Evolutionary conservation across 208 protist species (phyloP).

Genomic region (Novymonas esmeraldas): DNA sequence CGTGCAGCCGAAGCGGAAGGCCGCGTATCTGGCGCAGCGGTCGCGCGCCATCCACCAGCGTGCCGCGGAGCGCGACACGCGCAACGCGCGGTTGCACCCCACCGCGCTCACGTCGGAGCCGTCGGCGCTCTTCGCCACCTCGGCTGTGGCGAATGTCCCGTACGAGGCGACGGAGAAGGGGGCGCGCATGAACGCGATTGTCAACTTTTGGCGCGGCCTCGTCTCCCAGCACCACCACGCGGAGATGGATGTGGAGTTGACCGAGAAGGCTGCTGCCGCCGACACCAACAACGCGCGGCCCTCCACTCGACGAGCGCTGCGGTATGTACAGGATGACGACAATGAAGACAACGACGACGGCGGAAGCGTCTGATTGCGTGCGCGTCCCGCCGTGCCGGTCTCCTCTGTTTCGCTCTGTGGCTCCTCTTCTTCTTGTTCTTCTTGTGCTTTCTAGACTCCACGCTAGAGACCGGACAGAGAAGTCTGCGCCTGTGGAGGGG

Average conservation of each 20-base stretch:
- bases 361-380: neutral
- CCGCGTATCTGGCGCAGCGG: slow-evolving; percentile 14
- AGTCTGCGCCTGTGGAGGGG: too few species aligned
- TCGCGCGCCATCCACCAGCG: slow-evolving; percentile 18
- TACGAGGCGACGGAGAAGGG: slow-evolving; percentile 35
- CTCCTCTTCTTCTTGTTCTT: too few species aligned
- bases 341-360: neutral
- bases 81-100: slow-evolving; percentile 28
- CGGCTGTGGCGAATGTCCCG: slow-evolving; percentile 4
- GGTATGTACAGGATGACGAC: slow-evolving; percentile 14
- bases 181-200: slow-evolving; percentile 52
- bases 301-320: slow-evolving; percentile 3
- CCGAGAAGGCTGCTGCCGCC: neutral
- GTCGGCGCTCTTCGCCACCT: neutral
- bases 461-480: too few species aligned
- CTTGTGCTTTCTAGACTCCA: too few species aligned
- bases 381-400: neutral
- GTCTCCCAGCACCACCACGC: slow-evolving; percentile 53
- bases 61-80: slow-evolving; percentile 21
- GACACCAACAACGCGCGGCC: neutral
- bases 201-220: slow-evolving; percentile 69
- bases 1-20: slow-evolving; percentile 35
- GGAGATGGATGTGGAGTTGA: neutral
- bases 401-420: too few species aligned
- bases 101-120: slow-evolving; percentile 4